A percentile compares a stretch with the other conserved stretches of the same genome.
These are phyloP conservation scores for Chaetomidium leptoderma DNA, from an alignment of 495 filamentous ascomycete species.

Conservation along the genomic window DNA sequence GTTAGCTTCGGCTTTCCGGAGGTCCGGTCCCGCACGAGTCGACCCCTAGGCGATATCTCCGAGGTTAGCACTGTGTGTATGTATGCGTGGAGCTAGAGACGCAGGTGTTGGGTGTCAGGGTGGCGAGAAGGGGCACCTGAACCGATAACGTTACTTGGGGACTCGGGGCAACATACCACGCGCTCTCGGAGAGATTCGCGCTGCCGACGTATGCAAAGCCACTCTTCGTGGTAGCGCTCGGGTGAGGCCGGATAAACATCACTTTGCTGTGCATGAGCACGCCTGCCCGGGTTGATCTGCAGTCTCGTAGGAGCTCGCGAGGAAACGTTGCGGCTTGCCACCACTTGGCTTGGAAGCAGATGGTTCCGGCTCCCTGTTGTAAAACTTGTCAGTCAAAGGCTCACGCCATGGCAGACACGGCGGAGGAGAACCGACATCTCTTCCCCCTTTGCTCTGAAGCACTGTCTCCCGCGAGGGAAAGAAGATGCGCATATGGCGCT, in stretches of 20 bases:
- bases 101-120: background rate
- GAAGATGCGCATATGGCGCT: constrained; percentile 61
- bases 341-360: constrained; percentile 69
- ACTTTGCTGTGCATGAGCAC: constrained; percentile 90
- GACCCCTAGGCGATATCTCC: constrained; percentile 27
- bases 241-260: constrained; percentile 56
- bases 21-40: constrained; percentile 59
- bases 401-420: too few species aligned
- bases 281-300: constrained; percentile 58
- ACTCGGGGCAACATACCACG: constrained; percentile 73
- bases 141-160: too few species aligned
- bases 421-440: constrained; percentile 34
- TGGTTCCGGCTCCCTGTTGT: constrained; percentile 62
- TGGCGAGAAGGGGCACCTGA: too few species aligned
- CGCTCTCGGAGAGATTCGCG: constrained; percentile 86
- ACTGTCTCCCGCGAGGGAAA: constrained; percentile 81
- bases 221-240: too few species aligned
- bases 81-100: background rate
- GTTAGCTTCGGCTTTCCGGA: constrained; percentile 67
- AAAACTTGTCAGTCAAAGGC: background rate
- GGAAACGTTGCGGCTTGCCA: constrained; percentile 67
- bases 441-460: constrained; percentile 53
- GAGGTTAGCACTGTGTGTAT: background rate
- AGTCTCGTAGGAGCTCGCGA: constrained; percentile 64
- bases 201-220: constrained; percentile 88